These are phyloP conservation scores for Kwoniella dendrophila DNA, from an alignment of 768 basidiomycete species.

Conservation along the genomic window DNA sequence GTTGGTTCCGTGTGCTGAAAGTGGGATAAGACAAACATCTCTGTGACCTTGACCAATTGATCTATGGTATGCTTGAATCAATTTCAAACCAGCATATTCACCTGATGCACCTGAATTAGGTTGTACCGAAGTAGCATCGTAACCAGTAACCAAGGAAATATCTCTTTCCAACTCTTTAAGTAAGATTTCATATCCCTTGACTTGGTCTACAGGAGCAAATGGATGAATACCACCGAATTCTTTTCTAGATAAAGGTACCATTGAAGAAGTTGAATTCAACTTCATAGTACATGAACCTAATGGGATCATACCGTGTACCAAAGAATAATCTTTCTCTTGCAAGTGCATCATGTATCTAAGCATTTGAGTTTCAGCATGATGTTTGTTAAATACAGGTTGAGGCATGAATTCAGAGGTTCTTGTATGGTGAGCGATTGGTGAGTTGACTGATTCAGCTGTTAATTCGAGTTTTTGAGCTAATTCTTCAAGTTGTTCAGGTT, in stretches of 20 bases:
- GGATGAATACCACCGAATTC: slow-evolving; percentile 90
- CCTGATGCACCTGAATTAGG: slow-evolving; percentile 98
- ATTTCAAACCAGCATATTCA: slow-evolving; percentile 92
- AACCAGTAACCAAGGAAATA: slow-evolving; percentile 93
- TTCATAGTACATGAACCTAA: slow-evolving; percentile 98
- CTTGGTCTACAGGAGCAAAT: slow-evolving; percentile 86
- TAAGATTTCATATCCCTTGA: slow-evolving; percentile 77
- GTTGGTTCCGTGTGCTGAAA: slow-evolving; percentile 97
- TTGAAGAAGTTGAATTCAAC: slow-evolving; percentile 95
- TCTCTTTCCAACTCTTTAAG: slow-evolving; percentile 89
- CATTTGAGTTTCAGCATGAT: slow-evolving; percentile 99
- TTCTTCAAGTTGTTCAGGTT: slow-evolving; percentile 49
- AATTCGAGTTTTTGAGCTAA: slow-evolving; percentile 57
- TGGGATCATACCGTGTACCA: slow-evolving; percentile 95
- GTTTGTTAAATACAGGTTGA: slow-evolving; percentile 91
- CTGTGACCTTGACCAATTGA: slow-evolving; percentile 81
- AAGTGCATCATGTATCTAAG: slow-evolving; percentile 93
- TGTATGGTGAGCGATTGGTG: slow-evolving; percentile 59
- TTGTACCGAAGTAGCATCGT: slow-evolving; percentile 92
- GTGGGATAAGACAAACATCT: slow-evolving; percentile 87
- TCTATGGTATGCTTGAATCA: slow-evolving; percentile 92
- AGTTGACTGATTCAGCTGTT: slow-evolving; percentile 59
- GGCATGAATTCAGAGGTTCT: slow-evolving; percentile 68
- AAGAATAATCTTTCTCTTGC: slow-evolving; percentile 88
- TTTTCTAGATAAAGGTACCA: slow-evolving; percentile 94